phyloP scores from a whole-genome alignment of 805 yeast genomes.

The Metschnikowia koreensis region DNA sequence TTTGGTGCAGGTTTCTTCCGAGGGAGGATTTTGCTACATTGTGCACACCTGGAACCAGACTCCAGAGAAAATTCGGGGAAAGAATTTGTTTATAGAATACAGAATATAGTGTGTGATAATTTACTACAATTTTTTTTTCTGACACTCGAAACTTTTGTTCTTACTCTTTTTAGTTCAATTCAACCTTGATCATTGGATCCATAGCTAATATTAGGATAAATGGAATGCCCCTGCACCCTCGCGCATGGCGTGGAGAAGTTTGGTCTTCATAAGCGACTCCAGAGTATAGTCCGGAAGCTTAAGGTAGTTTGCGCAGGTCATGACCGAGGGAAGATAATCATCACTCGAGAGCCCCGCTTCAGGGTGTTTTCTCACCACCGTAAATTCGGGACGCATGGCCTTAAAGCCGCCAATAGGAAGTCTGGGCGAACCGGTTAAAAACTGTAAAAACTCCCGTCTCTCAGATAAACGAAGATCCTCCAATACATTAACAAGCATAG shows the following conservation, averaged over 20 bases:
- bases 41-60: conserved; percentile 5
- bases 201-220: conserved; percentile 48
- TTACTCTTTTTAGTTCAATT: not conserved
- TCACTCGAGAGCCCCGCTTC: conserved; percentile 70
- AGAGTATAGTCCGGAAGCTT: conserved; percentile 82
- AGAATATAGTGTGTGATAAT: not conserved
- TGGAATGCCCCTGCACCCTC: conserved; percentile 91
- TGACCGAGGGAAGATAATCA: conserved; percentile 89
- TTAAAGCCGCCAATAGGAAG: conserved; percentile 93
- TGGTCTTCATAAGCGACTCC: conserved; percentile 54
- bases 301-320: conserved; percentile 96
- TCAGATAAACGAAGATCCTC: conserved; percentile 50
- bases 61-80: not conserved
- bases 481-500: conserved; percentile 61
- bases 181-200: too few relatives aligned
- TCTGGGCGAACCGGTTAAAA: conserved; percentile 89
- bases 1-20: conserved; percentile 1
- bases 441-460: conserved; percentile 74
- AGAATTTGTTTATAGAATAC: too few relatives aligned
- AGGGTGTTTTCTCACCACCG: conserved; percentile 81
- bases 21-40: not conserved
- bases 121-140: not conserved
- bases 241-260: conserved; percentile 66
- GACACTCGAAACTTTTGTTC: not conserved
- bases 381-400: conserved; percentile 73